Base-by-base conservation (phyloP, 2,329 filamentous ascomycete species). In the Huntiella bhutanensis region DNA sequence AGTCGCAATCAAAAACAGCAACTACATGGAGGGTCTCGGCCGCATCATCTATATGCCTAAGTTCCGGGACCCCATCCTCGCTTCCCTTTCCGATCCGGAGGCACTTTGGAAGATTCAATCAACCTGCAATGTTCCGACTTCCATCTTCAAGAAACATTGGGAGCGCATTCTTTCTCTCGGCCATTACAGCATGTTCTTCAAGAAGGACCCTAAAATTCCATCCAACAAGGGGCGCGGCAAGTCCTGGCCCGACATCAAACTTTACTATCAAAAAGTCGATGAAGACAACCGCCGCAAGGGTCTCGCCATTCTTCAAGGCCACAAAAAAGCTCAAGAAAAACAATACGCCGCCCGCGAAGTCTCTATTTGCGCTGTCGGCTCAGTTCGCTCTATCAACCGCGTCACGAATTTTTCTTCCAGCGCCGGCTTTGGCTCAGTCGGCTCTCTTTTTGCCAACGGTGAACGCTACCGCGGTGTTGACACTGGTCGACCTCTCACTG, bases 381-480 rank as follows among this genome's bases (percentile, higher is more conserved):
- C 44, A 3, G 44, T 46, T 15, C 44, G 44, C 5, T 19, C 32
- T 11, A 46, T 40, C 17, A 46, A 46, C 33, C 44, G 44, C 16
- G 39, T 46, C 28, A 46, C 44, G 15, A 46, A 46, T 32, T 6
- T 28, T 28, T 28, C 22, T 28, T 8, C 22, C 22, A 3, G 8
- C 7, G 22, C 6, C 22, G 22, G 22, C 22, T 28, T 10, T 28
- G 22, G 22, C 22, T 28, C 22, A 8, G 6, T 28, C 3, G 22
- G 22, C 7, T 3, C 22, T 28, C 22, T 10, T 28, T 28, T 28
- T 28, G 22, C 7, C 7, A 28, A 28, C 5, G 22, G 22, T 28
- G 22, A 28, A 5, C 22, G 22, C 7, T 28, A 28, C 22, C 22
- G 22, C 22, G 22, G 22, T 28, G 22, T 28, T 6, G 22, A 28